Base-by-base conservation (phyloP, 2,329 filamentous ascomycete species). In the Exophiala oligosperma region DNA sequence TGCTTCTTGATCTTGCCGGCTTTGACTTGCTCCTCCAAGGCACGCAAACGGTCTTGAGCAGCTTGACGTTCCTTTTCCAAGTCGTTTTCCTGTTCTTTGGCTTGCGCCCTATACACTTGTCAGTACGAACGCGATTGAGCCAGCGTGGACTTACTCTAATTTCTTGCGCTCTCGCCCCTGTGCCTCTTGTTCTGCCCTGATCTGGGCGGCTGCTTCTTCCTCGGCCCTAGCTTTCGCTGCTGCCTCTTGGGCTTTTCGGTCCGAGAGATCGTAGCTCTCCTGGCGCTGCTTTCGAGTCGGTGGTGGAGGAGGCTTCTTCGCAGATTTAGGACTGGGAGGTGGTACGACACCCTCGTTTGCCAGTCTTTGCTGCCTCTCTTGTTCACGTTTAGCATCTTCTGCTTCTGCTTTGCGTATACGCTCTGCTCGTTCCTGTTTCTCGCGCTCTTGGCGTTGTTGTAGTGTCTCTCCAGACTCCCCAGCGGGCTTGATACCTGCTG, bases 1-100 rank as follows among this genome's bases (percentile, higher is more conserved):
- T 95, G 90, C 75, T 96, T 97, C 80, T 91, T 93, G 52, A 97
- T 77, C 78, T 97, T 99, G 68, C 92, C 91, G 71, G 92, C 90
- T 63, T 87, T 88, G 52, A 97, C 92, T 74, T 97, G 92, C 72
- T 97, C 92, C 74, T 99, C 92, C 7, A 99, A 84, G 14, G 91
- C 92, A 71, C 87, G 91, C 24, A 97, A 82, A 51, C 92, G 91
- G 62, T 90, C 89, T 67, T 89, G 86, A 41, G 92, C 87, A 53
- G 89, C 91, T 68, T 92, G 85, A 54, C 88, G 88, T 74, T 97
- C 92, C 65, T 83, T 85, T 32, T 84, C 85, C 55, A 96, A 82
- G 60, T 95, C 92, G 28, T 89, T 85, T 72, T 96, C 91, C 72
- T 93, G 89, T 52, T 83, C 80, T 66, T 79, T 84, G 46, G 90